Percentiles rank a stretch among this genome's conserved stretches.
Conservation (phyloP, 1,284 basidiomycete genomes). For the Cystobasidium pallidum region DNA sequence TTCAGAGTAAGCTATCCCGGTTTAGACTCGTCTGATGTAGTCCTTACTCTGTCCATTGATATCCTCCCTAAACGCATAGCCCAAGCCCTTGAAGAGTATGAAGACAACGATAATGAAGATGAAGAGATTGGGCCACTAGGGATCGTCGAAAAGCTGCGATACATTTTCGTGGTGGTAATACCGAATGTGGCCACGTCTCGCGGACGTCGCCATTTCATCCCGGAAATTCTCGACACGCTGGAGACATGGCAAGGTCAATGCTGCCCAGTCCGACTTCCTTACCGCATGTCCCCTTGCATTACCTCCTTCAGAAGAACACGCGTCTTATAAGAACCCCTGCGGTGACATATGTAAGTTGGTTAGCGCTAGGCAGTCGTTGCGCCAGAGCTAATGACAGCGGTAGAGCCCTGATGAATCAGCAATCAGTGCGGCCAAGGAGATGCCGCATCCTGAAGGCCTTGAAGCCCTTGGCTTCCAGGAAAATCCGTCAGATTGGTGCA, state of each 20-base stretch:
- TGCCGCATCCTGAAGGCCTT: too few species aligned
- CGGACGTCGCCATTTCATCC: neutral
- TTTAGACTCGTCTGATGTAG: too few species aligned
- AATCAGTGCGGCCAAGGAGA: too few species aligned
- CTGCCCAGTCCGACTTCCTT: neutral
- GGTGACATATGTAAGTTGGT: neutral
- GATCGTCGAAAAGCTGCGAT: neutral
- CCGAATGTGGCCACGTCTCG: neutral
- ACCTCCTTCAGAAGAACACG: neutral
- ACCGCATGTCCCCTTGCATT: neutral
- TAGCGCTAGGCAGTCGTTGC: neutral
- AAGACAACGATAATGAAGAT: slow-evolving; percentile 1
- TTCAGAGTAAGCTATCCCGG: neutral
- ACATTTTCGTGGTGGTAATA: neutral
- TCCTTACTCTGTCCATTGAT: too few species aligned
- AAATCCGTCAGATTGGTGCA: too few species aligned
- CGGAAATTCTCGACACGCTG: neutral
- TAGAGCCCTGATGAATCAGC: too few species aligned
- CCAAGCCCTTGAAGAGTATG: neutral
- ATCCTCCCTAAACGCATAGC: neutral
- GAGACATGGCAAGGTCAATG: neutral
- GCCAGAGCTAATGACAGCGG: too few species aligned
- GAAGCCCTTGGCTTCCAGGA: too few species aligned
- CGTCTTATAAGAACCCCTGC: neutral
- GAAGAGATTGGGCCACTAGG: neutral